phyloP scores from a whole-genome alignment of 306 rosid species.

The Pachyrhizus erosus region DNA sequence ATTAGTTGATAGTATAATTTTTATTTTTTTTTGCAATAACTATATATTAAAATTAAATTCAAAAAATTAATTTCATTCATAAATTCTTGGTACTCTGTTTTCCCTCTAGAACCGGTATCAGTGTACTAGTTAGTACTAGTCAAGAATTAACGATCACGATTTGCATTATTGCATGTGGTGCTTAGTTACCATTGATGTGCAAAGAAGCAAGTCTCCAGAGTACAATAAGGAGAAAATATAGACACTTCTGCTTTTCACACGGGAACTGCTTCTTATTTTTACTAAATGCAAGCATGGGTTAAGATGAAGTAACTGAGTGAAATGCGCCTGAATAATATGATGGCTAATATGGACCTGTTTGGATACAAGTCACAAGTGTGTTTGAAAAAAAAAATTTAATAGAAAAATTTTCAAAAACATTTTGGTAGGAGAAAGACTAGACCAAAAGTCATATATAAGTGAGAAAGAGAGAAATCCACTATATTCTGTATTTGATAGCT shows the following conservation, averaged over 20 bases:
- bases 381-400: too few relatives aligned
- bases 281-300: background rate
- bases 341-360: too few relatives aligned
- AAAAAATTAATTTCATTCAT: background rate
- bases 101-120: background rate
- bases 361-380: too few relatives aligned
- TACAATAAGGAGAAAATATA: background rate
- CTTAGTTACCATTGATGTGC: background rate
- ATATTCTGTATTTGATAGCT: constrained; percentile 54
- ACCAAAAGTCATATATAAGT: background rate
- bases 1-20: background rate
- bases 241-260: background rate
- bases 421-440: too few relatives aligned
- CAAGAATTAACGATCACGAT: too few relatives aligned
- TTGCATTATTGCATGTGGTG: background rate
- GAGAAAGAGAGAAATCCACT: constrained; percentile 13
- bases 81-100: background rate
- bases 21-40: background rate
- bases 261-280: background rate
- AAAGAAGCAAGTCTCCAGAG: background rate
- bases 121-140: too few relatives aligned
- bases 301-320: too few relatives aligned
- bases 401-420: too few relatives aligned
- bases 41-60: background rate
- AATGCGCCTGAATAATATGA: too few relatives aligned